Percentiles rank a stretch among this genome's conserved stretches.
These are phyloP conservation scores for Ophiocordyceps camponoti-saundersi DNA, from an alignment of 2,329 filamentous ascomycete species.

Conservation along the genomic window DNA sequence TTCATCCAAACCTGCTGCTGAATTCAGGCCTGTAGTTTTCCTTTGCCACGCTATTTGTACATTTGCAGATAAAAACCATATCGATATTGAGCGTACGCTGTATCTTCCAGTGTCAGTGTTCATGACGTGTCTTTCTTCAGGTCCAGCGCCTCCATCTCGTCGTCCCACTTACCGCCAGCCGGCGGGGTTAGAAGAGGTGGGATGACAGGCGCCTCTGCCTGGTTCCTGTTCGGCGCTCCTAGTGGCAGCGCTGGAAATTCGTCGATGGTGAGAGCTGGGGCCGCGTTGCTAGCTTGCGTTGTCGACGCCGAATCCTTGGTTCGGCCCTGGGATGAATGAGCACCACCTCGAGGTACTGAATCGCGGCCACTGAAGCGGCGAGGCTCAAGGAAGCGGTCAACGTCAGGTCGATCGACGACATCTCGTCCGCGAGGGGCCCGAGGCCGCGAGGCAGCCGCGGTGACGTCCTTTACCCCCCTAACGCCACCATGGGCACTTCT, in stretches of 20 bases:
- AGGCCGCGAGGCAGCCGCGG: slow-evolving; percentile 10
- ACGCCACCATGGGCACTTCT: slow-evolving; percentile 23
- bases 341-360: slow-evolving; percentile 14
- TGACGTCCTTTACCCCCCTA: slow-evolving; percentile 17
- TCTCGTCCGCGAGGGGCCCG: slow-evolving; percentile 24
- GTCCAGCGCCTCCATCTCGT: slow-evolving; percentile 38
- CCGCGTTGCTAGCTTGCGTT: background rate
- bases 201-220: slow-evolving; percentile 3
- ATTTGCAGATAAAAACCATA: no score
- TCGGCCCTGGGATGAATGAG: slow-evolving; percentile 4
- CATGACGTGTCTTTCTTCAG: slow-evolving; percentile 8
- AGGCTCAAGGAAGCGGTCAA: slow-evolving; percentile 20
- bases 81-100: no score
- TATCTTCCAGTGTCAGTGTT: background rate
- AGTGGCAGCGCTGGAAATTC: slow-evolving; percentile 20
- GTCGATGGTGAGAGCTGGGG: slow-evolving; percentile 10
- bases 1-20: no score
- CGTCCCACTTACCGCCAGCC: slow-evolving; percentile 32
- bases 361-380: slow-evolving; percentile 15
- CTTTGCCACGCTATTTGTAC: no score
- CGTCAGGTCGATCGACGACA: slow-evolving; percentile 13
- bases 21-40: no score
- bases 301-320: slow-evolving; percentile 5
- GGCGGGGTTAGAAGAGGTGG: slow-evolving; percentile 11
- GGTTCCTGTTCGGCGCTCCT: slow-evolving; percentile 7